Conservation (phyloP, 2,329 filamentous ascomycete genomes). For the Pezicula rhizophila region DNA sequence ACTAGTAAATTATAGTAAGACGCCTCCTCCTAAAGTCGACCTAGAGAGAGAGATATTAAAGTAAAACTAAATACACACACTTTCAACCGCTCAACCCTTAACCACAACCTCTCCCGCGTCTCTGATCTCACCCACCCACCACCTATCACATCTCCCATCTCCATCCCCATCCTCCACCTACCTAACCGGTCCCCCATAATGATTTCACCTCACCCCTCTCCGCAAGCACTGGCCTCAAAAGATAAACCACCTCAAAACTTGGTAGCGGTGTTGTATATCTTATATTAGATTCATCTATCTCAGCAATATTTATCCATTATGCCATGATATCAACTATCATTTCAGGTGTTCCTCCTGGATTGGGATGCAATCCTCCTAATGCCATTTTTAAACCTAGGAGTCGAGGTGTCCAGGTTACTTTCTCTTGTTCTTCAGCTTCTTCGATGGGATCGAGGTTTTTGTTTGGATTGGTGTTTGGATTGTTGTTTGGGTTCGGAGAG, state of each 20-base stretch:
- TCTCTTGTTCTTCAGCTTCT: too few species aligned
- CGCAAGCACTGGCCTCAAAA: conserved; percentile 57
- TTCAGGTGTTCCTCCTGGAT: conserved; percentile 38
- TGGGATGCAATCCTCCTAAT: conserved; percentile 57
- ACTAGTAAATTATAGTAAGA: too few species aligned
- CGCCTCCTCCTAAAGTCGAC: too few species aligned
- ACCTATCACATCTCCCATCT: too few species aligned
- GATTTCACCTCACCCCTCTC: conserved; percentile 16
- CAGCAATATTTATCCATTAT: conserved; percentile 60
- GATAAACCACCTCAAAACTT: conserved; percentile 58
- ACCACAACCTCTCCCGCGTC: not conserved
- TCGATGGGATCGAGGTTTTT: too few species aligned
- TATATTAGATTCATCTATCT: conserved; percentile 70
- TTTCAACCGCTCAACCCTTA: conserved; percentile 41
- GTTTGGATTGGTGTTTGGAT: too few species aligned
- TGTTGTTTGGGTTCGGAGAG: too few species aligned
- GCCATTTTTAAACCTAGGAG: conserved; percentile 63
- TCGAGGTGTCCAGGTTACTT: conserved; percentile 46
- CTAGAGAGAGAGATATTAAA: too few species aligned
- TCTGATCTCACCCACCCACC: not conserved
- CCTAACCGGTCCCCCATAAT: not conserved
- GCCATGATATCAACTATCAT: conserved; percentile 64
- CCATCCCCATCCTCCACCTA: not conserved
- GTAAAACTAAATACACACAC: too few species aligned
- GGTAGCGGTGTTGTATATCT: conserved; percentile 42